Evolutionary conservation across 2,329 filamentous ascomycete genomes (phyloP), one percentile per base, ranked within the genome.

Genomic region (Grosmannia huntii): DNA sequence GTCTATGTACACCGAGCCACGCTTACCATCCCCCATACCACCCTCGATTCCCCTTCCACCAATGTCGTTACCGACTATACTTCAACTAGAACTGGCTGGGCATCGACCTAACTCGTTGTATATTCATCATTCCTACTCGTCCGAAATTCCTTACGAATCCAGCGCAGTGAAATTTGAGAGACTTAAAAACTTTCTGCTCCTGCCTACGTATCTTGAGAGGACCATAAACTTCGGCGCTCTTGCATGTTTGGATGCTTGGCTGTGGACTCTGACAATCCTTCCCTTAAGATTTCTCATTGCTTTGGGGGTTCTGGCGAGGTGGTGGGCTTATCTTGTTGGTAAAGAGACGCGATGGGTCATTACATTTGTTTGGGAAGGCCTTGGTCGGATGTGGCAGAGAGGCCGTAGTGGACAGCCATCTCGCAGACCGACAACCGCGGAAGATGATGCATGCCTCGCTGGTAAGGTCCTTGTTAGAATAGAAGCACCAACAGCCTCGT

Each of bases 241-340:
- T 38, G 91, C 92, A 7, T 99, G 94, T 71, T 76, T 99, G 6
- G 94, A 99, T 69, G 88, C 92, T 1, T 99, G 92, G 90, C 80
- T 99, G 1, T 94, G 96, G 72, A 95, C 90, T 0, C 95, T 99
- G 65, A 99, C 94, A 0, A 96, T 99, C 51, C 75, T 99, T 0
- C 94, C 94, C 0, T 79, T 99, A 60, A 82, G 94, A 2, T 97
- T 99, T 65, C 70, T 87, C 57, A 87, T 91, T 60, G 92, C 94
- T 1, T 66, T 92, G 0, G 83, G 82, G 23, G 84, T 97, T 2
- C 73, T 99, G 28, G 70, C 83, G 11, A 80, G 82, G 60, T 97
- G 91, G 79, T 95, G 89, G 89, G 77, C 71, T 2, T 82, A 86
- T 38, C 81, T 90, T 25, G 64, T 92, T 2, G 76, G 77, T 5